These are phyloP conservation scores for Gleditsia sinensis DNA, from an alignment of 306 rosid genomes.

Conservation along the genomic window DNA sequence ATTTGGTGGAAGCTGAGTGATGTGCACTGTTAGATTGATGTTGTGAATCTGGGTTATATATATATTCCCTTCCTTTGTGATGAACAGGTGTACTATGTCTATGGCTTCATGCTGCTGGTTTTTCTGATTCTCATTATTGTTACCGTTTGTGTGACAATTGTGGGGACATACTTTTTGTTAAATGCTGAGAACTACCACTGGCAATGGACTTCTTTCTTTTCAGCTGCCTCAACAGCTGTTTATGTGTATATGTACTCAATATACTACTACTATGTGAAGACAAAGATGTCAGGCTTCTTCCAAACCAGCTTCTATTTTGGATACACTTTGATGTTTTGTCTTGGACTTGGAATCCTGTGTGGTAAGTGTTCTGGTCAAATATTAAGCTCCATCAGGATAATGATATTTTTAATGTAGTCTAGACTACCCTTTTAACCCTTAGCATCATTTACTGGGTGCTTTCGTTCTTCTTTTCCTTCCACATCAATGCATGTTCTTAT, in stretches of 20 bases:
- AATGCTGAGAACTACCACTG: conserved; percentile 99
- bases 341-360: conserved; percentile 94
- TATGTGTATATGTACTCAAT: conserved; percentile 93
- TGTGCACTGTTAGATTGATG: not conserved
- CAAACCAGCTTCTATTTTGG: conserved; percentile 99
- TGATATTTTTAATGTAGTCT: not conserved
- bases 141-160: conserved; percentile 97
- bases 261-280: conserved; percentile 92
- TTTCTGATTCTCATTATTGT: conserved; percentile 88
- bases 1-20: conserved; percentile 13
- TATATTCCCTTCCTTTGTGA: conserved; percentile 38
- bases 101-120: conserved; percentile 97
- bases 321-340: conserved; percentile 97
- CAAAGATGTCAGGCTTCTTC: conserved; percentile 99
- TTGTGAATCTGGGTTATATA: conserved; percentile 22
- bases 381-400: not conserved
- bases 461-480: not conserved
- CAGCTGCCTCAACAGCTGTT: conserved; percentile 96
- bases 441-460: not conserved
- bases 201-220: conserved; percentile 99
- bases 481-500: conserved; percentile 16
- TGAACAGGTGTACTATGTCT: conserved; percentile 96
- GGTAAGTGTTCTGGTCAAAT: conserved; percentile 58
- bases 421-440: not conserved
- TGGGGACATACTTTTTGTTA: conserved; percentile 94